Evolutionary conservation across 345 rosid genomes (phyloP).

Genomic region (Brassica carinata): DNA sequence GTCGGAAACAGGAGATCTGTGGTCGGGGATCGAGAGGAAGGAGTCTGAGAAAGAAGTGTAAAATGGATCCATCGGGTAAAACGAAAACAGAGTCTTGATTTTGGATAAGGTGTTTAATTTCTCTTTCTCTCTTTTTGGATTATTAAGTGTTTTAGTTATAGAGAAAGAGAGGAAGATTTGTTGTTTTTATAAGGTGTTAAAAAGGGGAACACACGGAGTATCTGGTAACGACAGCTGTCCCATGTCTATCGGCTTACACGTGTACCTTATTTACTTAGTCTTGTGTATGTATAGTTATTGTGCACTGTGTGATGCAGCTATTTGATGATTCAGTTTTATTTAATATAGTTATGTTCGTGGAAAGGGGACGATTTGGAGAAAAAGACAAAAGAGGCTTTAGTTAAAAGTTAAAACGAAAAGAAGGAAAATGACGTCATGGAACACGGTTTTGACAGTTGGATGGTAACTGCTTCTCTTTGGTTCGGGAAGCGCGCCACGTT

Average conservation of each 20-base stretch:
- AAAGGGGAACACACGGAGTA: slow-evolving; percentile 27
- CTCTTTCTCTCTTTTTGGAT: slow-evolving; percentile 31
- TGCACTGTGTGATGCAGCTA: slow-evolving; percentile 10
- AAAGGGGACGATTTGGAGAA: slow-evolving; percentile 9
- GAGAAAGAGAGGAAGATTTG: neutral
- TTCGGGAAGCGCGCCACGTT: slow-evolving; percentile 36
- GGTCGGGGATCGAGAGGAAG: slow-evolving; percentile 39
- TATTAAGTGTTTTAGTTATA: slow-evolving; percentile 9
- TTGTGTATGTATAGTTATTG: neutral
- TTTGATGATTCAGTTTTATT: slow-evolving; percentile 14
- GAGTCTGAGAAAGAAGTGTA: slow-evolving; percentile 24
- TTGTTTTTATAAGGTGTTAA: neutral
- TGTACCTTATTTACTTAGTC: slow-evolving; percentile 13
- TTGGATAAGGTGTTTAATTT: slow-evolving; percentile 36
- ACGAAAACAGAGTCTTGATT: neutral
- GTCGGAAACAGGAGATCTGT: slow-evolving; percentile 48
- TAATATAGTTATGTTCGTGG: slow-evolving; percentile 26
- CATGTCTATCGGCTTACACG: slow-evolving; percentile 18
- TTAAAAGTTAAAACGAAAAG: neutral
- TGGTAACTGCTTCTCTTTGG: slow-evolving; percentile 12
- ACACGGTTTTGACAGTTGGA: slow-evolving; percentile 38
- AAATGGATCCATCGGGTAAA: slow-evolving; percentile 32
- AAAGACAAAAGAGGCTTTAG: slow-evolving; percentile 15
- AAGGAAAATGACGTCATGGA: slow-evolving; percentile 6
- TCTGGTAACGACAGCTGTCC: slow-evolving; percentile 34